Percentiles rank a stretch among this genome's conserved stretches.
phyloP scores from a whole-genome alignment of 192 early-diverging fungal genomes.

The Spinellus fusiger region DNA sequence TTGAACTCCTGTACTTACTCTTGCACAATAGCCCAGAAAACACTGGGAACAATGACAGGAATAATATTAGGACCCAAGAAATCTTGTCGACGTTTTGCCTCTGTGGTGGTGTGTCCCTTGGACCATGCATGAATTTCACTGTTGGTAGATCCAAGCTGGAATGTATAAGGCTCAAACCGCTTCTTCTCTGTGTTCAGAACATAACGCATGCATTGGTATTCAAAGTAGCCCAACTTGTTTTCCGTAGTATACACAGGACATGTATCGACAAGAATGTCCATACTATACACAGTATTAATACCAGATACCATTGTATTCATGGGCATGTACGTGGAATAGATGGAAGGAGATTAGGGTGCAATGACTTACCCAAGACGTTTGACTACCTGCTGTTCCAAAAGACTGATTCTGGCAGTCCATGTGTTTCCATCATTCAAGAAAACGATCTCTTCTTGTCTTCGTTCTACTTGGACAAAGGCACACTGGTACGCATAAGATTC shows the following conservation, averaged over 20 bases:
- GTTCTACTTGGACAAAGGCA: slow-evolving; percentile 49
- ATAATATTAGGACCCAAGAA: slow-evolving; percentile 65
- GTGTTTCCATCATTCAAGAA: slow-evolving; percentile 44
- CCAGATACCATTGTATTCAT: too few species aligned
- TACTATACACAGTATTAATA: neutral
- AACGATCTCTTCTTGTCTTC: slow-evolving; percentile 40
- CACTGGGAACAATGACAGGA: slow-evolving; percentile 43
- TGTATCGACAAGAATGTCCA: slow-evolving; percentile 37
- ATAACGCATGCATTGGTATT: slow-evolving; percentile 76
- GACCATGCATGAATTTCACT: slow-evolving; percentile 34
- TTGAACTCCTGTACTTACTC: slow-evolving; percentile 37
- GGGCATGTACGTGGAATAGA: too few species aligned
- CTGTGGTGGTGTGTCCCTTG: slow-evolving; percentile 42
- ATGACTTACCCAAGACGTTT: slow-evolving; percentile 27
- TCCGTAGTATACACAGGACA: slow-evolving; percentile 34
- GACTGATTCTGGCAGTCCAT: slow-evolving; percentile 34
- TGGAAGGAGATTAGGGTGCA: too few species aligned
- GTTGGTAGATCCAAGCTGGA: slow-evolving; percentile 56
- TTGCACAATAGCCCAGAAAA: slow-evolving; percentile 39
- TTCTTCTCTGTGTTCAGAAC: slow-evolving; percentile 45
- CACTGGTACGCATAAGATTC: slow-evolving; percentile 43
- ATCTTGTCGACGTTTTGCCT: slow-evolving; percentile 47
- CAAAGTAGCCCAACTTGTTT: slow-evolving; percentile 51
- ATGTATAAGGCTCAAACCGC: slow-evolving; percentile 51
- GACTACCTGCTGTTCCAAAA: slow-evolving; percentile 23